Evolutionary conservation across 2,329 filamentous ascomycete species (phyloP).

Genomic region (Cadophora malorum): DNA sequence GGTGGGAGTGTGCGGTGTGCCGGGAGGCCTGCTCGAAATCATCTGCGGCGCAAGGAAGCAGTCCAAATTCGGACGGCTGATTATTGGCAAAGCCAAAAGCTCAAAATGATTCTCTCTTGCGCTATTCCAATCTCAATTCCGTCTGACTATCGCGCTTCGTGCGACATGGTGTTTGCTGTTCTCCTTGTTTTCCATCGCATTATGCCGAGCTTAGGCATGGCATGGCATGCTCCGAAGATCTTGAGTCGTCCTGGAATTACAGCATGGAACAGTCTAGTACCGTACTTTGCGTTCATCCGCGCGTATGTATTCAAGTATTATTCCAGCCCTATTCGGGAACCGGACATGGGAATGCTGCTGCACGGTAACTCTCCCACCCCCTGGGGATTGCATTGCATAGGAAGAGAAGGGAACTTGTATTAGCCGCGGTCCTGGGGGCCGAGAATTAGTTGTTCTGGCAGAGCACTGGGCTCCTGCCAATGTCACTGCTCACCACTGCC

Average conservation of each 20-base stretch:
- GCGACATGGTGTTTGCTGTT: constrained; percentile 8
- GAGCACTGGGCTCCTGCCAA: not conserved
- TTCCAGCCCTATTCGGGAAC: constrained; percentile 3
- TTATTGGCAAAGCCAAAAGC: constrained; percentile 25
- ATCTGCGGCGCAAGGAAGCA: constrained; percentile 7
- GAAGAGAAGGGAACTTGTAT: constrained; percentile 1
- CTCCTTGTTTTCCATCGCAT: not conserved
- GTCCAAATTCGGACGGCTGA: constrained; percentile 22
- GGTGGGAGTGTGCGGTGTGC: not conserved
- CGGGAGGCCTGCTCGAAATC: constrained; percentile 12
- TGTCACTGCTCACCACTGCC: not conserved
- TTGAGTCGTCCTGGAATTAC: not conserved
- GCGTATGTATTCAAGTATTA: not conserved
- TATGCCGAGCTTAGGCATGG: not conserved
- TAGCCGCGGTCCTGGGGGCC: constrained; percentile 17
- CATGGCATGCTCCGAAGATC: not conserved
- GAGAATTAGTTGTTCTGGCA: constrained; percentile 4
- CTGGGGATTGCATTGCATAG: not conserved
- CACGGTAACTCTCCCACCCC: constrained; percentile 15
- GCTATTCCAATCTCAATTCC: not conserved
- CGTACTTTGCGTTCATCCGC: not conserved
- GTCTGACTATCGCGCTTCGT: constrained; percentile 16
- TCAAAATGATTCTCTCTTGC: not conserved
- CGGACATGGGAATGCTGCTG: constrained; percentile 8
- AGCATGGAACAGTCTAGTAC: no score